These are phyloP conservation scores for Fusarium illudens DNA, from an alignment of 2,329 filamentous ascomycete genomes.

Conservation along the genomic window DNA sequence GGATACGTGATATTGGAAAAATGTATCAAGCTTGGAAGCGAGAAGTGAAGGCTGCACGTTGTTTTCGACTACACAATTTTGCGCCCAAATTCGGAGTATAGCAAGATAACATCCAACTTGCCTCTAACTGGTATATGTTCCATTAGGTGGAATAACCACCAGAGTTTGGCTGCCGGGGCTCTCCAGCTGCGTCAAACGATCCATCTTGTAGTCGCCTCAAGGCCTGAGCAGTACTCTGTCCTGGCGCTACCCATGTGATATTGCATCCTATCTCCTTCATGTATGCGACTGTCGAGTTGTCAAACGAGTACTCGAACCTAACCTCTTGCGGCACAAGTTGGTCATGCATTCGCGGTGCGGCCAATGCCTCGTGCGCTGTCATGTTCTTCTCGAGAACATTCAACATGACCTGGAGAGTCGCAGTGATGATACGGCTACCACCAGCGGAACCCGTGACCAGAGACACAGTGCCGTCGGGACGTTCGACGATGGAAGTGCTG, in stretches of 20 bases:
- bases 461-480: slow-evolving; percentile 72
- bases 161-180: slow-evolving; percentile 80
- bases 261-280: slow-evolving; percentile 76
- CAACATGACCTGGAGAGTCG: slow-evolving; percentile 80
- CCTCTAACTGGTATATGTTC: background rate
- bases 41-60: too few species aligned
- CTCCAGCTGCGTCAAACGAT: slow-evolving; percentile 80
- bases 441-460: slow-evolving; percentile 81
- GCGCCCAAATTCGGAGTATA: too few species aligned
- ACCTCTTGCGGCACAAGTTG: slow-evolving; percentile 77
- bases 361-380: slow-evolving; percentile 69
- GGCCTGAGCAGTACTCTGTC: slow-evolving; percentile 76
- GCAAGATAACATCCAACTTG: too few species aligned
- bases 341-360: slow-evolving; percentile 78
- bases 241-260: slow-evolving; percentile 73
- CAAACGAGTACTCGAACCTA: slow-evolving; percentile 75
- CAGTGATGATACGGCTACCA: slow-evolving; percentile 84
- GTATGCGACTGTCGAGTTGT: slow-evolving; percentile 73
- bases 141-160: slow-evolving; percentile 63
- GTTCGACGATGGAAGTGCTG: slow-evolving; percentile 78
- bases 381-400: slow-evolving; percentile 75
- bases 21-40: too few species aligned
- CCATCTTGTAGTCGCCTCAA: slow-evolving; percentile 70
- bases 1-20: too few species aligned
- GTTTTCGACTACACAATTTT: too few species aligned